Evolutionary conservation across 1,284 basidiomycete genomes (phyloP).

Genomic region (Coniophora puteana): DNA sequence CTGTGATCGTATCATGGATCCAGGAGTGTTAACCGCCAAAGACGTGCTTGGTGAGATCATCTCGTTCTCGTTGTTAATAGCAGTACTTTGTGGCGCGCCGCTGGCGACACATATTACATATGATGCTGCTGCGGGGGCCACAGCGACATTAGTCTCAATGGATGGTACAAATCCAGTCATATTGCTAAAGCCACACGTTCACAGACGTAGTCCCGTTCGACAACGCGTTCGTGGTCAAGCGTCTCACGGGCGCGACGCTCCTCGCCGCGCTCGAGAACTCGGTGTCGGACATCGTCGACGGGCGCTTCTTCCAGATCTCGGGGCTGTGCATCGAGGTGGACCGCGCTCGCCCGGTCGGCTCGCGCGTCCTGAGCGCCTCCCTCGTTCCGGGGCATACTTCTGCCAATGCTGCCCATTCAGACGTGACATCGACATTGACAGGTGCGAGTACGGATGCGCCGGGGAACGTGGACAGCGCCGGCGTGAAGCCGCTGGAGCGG

Average conservation of each 20-base stretch:
- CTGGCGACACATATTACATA: no score
- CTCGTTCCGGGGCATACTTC: not conserved
- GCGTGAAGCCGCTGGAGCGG: slow-evolving; percentile 4
- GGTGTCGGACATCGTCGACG: slow-evolving; percentile 13
- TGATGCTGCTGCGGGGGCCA: no score
- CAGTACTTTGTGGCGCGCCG: no score
- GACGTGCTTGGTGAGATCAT: slow-evolving; percentile 15
- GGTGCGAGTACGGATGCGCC: not conserved
- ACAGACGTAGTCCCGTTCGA: slow-evolving; percentile 11
- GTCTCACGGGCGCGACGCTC: slow-evolving; percentile 4
- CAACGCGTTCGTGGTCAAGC: slow-evolving; percentile 10
- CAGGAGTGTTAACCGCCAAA: slow-evolving; percentile 2
- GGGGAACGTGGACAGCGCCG: not conserved
- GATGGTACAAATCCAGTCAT: no score
- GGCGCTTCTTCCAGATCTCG: slow-evolving; percentile 13
- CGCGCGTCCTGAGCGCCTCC: slow-evolving; percentile 2
- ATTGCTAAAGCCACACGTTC: no score
- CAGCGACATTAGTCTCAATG: no score
- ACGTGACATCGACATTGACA: not conserved
- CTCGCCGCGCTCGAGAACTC: slow-evolving; percentile 11
- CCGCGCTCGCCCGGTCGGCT: slow-evolving; percentile 7
- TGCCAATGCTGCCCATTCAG: not conserved
- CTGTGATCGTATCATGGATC: not conserved
- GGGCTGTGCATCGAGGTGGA: slow-evolving; percentile 12
- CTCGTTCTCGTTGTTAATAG: not conserved